phyloP scores from a whole-genome alignment of 768 basidiomycete genomes.

The Lentinula aciculospora region DNA sequence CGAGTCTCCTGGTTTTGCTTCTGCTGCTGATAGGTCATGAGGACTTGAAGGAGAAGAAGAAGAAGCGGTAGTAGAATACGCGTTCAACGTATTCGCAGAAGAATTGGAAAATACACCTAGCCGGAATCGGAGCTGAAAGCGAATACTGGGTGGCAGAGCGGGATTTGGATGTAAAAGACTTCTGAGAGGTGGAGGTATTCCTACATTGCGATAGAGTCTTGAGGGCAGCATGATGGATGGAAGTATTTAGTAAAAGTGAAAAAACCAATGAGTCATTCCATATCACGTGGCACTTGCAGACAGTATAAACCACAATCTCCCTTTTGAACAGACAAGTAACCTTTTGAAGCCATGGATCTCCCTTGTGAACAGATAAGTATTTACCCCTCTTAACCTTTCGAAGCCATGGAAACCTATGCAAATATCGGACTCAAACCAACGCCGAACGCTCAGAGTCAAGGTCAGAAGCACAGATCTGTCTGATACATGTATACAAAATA shows the following conservation, averaged over 20 bases:
- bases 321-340: no score
- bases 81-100: neutral
- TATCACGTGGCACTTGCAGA: no score
- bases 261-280: neutral
- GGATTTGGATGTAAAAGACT: conserved; percentile 31
- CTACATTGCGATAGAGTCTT: conserved; percentile 37
- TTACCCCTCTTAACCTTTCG: no score
- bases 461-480: no score
- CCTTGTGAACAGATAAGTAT: no score
- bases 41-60: conserved; percentile 10
- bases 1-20: conserved; percentile 15
- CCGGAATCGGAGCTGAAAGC: conserved; percentile 29
- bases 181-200: conserved; percentile 38
- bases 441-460: no score
- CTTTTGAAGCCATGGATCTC: no score
- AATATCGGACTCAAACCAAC: neutral
- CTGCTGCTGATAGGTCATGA: conserved; percentile 11
- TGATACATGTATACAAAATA: neutral
- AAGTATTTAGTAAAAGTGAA: neutral
- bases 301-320: no score
- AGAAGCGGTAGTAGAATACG: conserved; percentile 1
- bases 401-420: neutral
- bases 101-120: conserved; percentile 20
- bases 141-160: conserved; percentile 24
- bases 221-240: conserved; percentile 35